Evolutionary conservation across 2,329 filamentous ascomycete species (phyloP).

Genomic region (Eurotiales sp.): DNA sequence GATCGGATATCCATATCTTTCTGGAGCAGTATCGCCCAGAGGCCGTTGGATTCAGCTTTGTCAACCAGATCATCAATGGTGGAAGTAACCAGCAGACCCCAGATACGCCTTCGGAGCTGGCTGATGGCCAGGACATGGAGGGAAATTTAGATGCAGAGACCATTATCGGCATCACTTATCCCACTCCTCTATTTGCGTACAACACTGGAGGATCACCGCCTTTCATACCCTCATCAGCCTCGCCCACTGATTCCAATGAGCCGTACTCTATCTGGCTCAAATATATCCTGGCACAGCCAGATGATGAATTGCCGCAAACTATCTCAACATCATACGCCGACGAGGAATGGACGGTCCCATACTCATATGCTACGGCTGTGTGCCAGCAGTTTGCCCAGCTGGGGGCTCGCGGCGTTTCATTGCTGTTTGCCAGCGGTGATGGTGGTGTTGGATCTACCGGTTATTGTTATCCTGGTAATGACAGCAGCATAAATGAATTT

Average conservation of each 20-base stretch:
- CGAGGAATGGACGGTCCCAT: conserved; percentile 52
- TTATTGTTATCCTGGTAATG: conserved; percentile 35
- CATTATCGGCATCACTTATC: conserved; percentile 6
- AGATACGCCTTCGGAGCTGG: background rate
- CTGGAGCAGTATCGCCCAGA: conserved; percentile 9
- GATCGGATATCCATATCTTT: conserved; percentile 9
- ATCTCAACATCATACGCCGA: conserved; percentile 56
- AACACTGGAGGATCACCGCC: conserved; percentile 7
- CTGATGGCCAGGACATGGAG: background rate
- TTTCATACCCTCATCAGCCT: conserved; percentile 1
- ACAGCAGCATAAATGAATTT: conserved; percentile 41
- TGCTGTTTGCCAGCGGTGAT: conserved; percentile 31
- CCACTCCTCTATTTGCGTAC: conserved; percentile 6
- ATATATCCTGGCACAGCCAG: conserved; percentile 4
- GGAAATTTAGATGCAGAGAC: conserved; percentile 8
- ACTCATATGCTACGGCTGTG: conserved; percentile 50
- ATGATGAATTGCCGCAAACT: conserved; percentile 50
- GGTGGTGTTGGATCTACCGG: conserved; percentile 21
- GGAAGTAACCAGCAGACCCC: conserved; percentile 1
- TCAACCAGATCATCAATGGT: conserved; percentile 3
- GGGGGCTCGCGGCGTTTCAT: conserved; percentile 32
- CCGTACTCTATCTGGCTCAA: conserved; percentile 8
- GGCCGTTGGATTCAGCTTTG: background rate
- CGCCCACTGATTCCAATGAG: background rate
- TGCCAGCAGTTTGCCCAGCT: conserved; percentile 51